Base-by-base conservation (phyloP, 2,329 filamentous ascomycete genomes). In the Penicillium concentricum region DNA sequence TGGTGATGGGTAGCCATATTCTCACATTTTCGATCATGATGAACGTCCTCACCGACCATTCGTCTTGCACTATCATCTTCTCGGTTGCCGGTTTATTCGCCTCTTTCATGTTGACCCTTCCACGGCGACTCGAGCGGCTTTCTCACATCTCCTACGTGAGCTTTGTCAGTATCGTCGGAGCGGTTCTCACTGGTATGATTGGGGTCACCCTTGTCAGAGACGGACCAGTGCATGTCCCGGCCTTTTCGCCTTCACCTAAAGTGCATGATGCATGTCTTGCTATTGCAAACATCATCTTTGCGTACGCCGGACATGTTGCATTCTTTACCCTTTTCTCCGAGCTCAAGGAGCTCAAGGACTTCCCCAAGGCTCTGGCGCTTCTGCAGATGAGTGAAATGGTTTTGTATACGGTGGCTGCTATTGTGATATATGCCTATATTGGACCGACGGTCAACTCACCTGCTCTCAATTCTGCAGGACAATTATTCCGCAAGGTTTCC, bases 1-100 rank as follows among this genome's bases (percentile, higher is more conserved):
- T 90, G 74, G 81, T 87, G 58, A 84, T 87, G 70, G 86, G 81
- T 32, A 87, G 85, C 16, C 88, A 90, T 72, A 78, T 87, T 55
- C 74, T 89, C 56, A 87, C 85, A 0, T 88, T 87, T 59, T 81
- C 81, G 24, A 86, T 89, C 65, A 86, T 86, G 68, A 82, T 88
- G 70, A 84, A 84, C 61, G 83, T 80, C 57, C 75, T 89, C 44
- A 84, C 84, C 5, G 72, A 82, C 2, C 80, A 86, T 57, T 81
- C 77, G 0, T 77, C 79, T 1, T 89, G 85, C 71, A 84, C 83
- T 7, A 82, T 88, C 44, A 73, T 83, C 1, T 88, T 83, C 74
- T 81, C 79, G 6, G 73, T 84, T 18, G 72, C 84, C 4, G 85
- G 83, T 0, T 61, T 86, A 47, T 67, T 80, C 2, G 62, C 88